Evolutionary conservation across 2,329 filamentous ascomycete genomes (phyloP), one percentile per base, ranked within the genome.

Genomic region (Aspergillus udagawae): DNA sequence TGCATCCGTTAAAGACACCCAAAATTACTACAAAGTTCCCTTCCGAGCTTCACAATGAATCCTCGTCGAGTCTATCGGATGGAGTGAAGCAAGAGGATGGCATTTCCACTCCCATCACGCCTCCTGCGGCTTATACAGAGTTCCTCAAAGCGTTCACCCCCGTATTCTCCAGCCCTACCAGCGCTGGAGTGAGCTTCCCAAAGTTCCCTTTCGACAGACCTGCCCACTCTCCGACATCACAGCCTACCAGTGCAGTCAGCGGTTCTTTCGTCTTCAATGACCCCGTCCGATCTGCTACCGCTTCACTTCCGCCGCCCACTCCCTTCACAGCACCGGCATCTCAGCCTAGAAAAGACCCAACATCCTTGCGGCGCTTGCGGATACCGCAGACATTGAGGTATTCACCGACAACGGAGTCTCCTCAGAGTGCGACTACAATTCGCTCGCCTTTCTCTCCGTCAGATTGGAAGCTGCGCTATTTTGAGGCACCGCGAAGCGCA

Each of bases 41-140:
- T 20, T 83, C 81, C 5, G 80, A 83, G 62, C 72, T 88, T 74
- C 67, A 87, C 49, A 84, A 83, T 63, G 92, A 87, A 63, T 67
- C 68, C 29, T 61, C 65, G 6, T 62, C 86, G 51, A 79, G 78
- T 52, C 80, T 81, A 49, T 80, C 84, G 21, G 77, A 81, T 52
- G 82, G 83, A 65, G 83, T 92, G 79, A 94, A 92, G 74, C 83
- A 89, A 65, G 81, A 88, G 56, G 83, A 86, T 58, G 75, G 81
- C 48, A 75, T 86, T 57, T 88, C 86, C 77, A 97, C 92, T 4
- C 92, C 92, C 51, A 96, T 97, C 73, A 95, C 90, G 52, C 93
- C 93, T 53, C 93, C 93, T 3, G 81, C 84, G 23, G 92, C 93
- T 57, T 97, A 97, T 72, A 88, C 91, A 64, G 92, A 97, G 70